Percentiles rank a stretch among this genome's conserved stretches.
Evolutionary conservation across 1,284 basidiomycete species (phyloP).

Genomic region (Vanrija sp.): DNA sequence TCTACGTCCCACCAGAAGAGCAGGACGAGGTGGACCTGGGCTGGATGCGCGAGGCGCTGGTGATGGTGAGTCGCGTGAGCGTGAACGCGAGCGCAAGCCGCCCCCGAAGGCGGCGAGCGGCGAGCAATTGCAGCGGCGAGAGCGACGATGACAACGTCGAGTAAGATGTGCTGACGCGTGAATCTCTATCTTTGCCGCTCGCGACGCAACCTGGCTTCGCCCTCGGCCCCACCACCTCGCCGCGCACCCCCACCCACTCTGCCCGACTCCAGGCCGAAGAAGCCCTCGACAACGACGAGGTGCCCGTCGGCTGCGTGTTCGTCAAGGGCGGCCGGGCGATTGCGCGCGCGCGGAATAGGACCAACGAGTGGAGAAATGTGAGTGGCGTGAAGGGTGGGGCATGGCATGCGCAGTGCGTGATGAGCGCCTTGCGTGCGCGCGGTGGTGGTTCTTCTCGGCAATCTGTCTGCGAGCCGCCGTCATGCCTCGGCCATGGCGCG

Average conservation of each 20-base stretch:
- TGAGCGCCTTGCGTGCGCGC: too few relatives aligned
- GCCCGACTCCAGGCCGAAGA: constrained; percentile 55
- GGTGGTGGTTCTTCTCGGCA: too few relatives aligned
- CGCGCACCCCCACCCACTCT: not conserved
- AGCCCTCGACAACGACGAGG: constrained; percentile 78
- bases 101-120: not conserved
- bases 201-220: not conserved
- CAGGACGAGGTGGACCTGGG: constrained; percentile 40
- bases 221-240: not conserved
- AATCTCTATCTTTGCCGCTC: not conserved
- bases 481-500: too few relatives aligned
- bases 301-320: constrained; percentile 96
- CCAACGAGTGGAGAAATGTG: constrained; percentile 90
- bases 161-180: not conserved
- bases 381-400: constrained; percentile 20
- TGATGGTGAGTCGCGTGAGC: constrained; percentile 40
- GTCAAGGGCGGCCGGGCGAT: constrained; percentile 73
- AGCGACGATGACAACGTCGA: too few relatives aligned
- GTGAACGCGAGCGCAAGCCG: too few relatives aligned
- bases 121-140: not conserved
- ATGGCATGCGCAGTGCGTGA: too few relatives aligned
- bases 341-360: constrained; percentile 83
- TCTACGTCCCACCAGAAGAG: constrained; percentile 43
- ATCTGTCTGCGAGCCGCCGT: too few relatives aligned
- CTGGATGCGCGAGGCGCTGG: constrained; percentile 50